Base-by-base conservation (phyloP, 805 yeast species). In the Hanseniaspora clermontiae region DNA sequence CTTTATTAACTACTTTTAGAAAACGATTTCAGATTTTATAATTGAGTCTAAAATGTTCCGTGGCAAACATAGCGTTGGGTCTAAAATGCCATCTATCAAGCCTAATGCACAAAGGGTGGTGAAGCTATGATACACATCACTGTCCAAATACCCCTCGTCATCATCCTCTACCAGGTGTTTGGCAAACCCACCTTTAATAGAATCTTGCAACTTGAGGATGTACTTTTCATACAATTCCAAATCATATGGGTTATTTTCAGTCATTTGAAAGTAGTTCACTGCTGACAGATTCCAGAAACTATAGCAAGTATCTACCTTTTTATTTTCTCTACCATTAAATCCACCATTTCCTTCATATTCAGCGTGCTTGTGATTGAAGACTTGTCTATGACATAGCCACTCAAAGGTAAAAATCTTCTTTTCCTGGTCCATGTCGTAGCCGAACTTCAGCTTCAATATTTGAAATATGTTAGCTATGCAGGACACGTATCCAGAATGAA, bases 261-360 rank as follows among this genome's bases (percentile, higher is more conserved):
- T 38, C 15, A 45, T 20, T 34, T 45, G 50, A 27, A 87, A 62
- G 14, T 83, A 61, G 1, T 64, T 61, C 59, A 87, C 69, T 5
- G 87, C 72, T 1, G 79, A 90, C 15, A 80, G 63, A 48, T 80
- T 77, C 96, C 96, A 89, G 75, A 88, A 89, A 7, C 84, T 78
- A 64, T 89, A 89, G 70, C 97, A 89, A 0, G 95, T 84, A 67
- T 89, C 97, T 3, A 84, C 84, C 57, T 74, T 77, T 66, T 89
- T 89, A 66, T 87, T 87, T n/a, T 79, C 81, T 49, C 97, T 73
- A 1, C 97, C 97, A 66, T 88, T 87, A 65, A 86, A 81, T 0
- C 91, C 91, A 1, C 96, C 96, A 53, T 69, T 69, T 63, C 84
- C 91, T 1, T 65, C 69, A 0, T 51, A 60, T 61, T 79, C 82